Percentiles rank a stretch among this genome's conserved stretches.
These are phyloP conservation scores for Metschnikowia shivogae DNA, from an alignment of 805 yeast genomes.

Conservation along the genomic window DNA sequence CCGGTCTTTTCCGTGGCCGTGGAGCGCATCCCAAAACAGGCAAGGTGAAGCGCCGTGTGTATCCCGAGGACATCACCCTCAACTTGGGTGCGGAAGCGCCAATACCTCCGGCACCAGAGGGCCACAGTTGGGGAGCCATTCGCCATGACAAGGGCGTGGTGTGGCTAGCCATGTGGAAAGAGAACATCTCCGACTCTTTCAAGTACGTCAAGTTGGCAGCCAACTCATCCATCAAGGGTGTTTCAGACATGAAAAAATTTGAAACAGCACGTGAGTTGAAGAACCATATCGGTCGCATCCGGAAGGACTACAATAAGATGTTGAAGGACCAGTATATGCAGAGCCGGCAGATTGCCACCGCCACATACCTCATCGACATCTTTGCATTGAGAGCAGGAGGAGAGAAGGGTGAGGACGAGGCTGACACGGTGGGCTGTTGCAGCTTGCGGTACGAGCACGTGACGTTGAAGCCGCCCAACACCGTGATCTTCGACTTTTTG, in stretches of 20 bases:
- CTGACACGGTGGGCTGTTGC: conserved; percentile 98
- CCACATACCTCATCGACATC: conserved; percentile 86
- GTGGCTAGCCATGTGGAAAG: conserved; percentile 98
- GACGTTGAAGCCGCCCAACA: conserved; percentile 77
- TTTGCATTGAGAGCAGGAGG: conserved; percentile 98
- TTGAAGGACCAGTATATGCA: conserved; percentile 74
- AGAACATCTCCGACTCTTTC: conserved; percentile 75
- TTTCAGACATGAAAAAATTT: conserved; percentile 85
- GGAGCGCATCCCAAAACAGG: conserved; percentile 98
- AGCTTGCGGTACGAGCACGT: conserved; percentile 88
- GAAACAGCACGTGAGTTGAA: conserved; percentile 89
- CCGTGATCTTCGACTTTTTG: conserved; percentile 82
- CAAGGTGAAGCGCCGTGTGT: conserved; percentile 76
- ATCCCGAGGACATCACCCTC: conserved; percentile 84
- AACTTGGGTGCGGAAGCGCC: conserved; percentile 71
- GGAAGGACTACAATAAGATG: conserved; percentile 68
- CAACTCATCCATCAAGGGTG: conserved; percentile 85
- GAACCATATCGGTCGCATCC: conserved; percentile 63
- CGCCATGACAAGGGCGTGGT: conserved; percentile 85
- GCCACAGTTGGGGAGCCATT: conserved; percentile 88
- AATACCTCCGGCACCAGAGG: conserved; percentile 79
- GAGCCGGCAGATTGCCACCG: conserved; percentile 89
- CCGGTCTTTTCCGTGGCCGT: conserved; percentile 92
- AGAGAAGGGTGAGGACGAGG: conserved; percentile 95
- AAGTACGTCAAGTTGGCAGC: conserved; percentile 92